Percentiles rank a stretch among this genome's conserved stretches.
phyloP scores from a whole-genome alignment of 2,329 filamentous ascomycete species.

The Arthroderma sp. region DNA sequence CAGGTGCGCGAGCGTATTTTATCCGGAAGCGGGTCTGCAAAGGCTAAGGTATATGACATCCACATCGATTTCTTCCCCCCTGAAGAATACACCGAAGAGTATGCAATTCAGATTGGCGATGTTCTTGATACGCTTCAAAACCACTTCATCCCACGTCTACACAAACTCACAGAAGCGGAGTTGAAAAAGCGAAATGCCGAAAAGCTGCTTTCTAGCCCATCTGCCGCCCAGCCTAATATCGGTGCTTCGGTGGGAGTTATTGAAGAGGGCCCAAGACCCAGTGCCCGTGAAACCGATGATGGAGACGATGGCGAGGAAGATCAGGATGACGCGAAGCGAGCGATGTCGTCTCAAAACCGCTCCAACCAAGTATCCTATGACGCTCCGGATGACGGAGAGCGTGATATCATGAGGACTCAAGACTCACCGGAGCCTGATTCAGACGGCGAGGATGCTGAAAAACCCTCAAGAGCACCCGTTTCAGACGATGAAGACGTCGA shows the following conservation, averaged over 20 bases:
- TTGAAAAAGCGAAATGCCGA: slow-evolving; percentile 62
- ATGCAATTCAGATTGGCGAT: slow-evolving; percentile 67
- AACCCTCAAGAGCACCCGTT: background rate
- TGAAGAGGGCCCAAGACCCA: slow-evolving; percentile 36
- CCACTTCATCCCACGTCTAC: slow-evolving; percentile 60
- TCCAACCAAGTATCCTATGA: slow-evolving; percentile 78
- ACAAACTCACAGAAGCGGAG: slow-evolving; percentile 59
- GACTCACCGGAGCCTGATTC: slow-evolving; percentile 45
- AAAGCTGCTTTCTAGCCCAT: slow-evolving; percentile 41
- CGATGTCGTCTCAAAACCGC: slow-evolving; percentile 54
- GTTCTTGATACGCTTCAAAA: slow-evolving; percentile 68
- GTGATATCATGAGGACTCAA: slow-evolving; percentile 56
- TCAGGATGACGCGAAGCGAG: slow-evolving; percentile 53
- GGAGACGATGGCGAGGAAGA: slow-evolving; percentile 65
- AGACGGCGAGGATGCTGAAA: slow-evolving; percentile 38
- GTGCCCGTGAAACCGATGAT: slow-evolving; percentile 35
- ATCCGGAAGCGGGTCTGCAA: slow-evolving; percentile 50
- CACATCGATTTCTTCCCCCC: slow-evolving; percentile 71
- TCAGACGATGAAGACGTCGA: slow-evolving; percentile 24
- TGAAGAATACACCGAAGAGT: slow-evolving; percentile 70
- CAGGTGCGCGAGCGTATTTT: slow-evolving; percentile 69
- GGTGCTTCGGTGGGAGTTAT: slow-evolving; percentile 48
- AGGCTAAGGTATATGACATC: slow-evolving; percentile 77
- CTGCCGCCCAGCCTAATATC: slow-evolving; percentile 64
- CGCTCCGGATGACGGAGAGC: slow-evolving; percentile 83